Conservation (phyloP, 2,329 filamentous ascomycete genomes). For the Fusarium sp. region DNA sequence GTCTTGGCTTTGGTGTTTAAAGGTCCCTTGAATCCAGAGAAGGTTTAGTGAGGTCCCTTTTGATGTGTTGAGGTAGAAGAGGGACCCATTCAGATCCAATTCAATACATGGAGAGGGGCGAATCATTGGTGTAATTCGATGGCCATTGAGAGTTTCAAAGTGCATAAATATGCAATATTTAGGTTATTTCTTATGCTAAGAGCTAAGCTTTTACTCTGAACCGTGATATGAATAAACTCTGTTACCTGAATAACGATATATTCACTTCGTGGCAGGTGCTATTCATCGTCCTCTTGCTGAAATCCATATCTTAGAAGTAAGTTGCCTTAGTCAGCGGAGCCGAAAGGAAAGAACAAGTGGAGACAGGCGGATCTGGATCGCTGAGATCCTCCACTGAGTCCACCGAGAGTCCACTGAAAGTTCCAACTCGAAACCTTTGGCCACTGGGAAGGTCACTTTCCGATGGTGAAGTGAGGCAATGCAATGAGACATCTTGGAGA, state of each 20-base stretch:
- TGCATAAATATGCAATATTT: not conserved
- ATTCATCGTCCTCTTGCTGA: not conserved
- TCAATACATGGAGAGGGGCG: slow-evolving; percentile 6
- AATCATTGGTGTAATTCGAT: slow-evolving; percentile 9
- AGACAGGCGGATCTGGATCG: not conserved
- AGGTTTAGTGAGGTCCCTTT: slow-evolving; percentile 20
- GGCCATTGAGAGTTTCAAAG: not conserved
- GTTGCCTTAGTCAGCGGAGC: not conserved
- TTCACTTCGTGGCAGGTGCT: not conserved
- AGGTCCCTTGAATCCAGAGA: slow-evolving; percentile 11
- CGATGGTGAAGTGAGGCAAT: not conserved
- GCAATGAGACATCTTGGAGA: not conserved
- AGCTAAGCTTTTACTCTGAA: not conserved
- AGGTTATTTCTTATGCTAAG: not conserved
- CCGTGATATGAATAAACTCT: not conserved
- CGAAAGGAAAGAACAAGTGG: not conserved
- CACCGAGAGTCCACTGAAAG: not conserved
- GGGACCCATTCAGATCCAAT: slow-evolving; percentile 1
- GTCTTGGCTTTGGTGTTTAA: slow-evolving; percentile 10
- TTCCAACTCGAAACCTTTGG: not conserved
- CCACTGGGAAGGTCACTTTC: not conserved
- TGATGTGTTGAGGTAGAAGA: not conserved
- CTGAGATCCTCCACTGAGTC: not conserved
- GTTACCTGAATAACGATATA: not conserved
- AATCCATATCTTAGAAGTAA: not conserved